Evolutionary conservation across 805 yeast genomes (phyloP).

Genomic region (Huiozyma sinensis): DNA sequence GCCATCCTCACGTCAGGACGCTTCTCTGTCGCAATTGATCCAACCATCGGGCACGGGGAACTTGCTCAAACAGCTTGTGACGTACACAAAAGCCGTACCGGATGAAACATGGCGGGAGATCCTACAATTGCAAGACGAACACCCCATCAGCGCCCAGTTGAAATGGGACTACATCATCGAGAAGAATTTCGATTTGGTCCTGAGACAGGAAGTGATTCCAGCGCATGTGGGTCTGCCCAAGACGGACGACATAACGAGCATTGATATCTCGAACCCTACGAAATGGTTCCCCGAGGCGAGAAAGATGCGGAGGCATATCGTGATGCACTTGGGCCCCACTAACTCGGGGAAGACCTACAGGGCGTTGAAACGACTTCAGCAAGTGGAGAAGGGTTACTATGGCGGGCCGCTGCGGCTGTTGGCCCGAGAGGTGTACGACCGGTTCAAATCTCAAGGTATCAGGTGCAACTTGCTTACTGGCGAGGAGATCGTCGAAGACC

Average conservation of each 20-base stretch:
- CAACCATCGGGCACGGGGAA: no score
- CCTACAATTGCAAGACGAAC: no score
- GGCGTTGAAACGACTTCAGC: slow-evolving; percentile 59
- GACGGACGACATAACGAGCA: slow-evolving; percentile 9
- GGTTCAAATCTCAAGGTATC: slow-evolving; percentile 54
- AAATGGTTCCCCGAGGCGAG: slow-evolving; percentile 85
- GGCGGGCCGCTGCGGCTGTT: slow-evolving; percentile 90
- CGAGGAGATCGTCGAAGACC: slow-evolving; percentile 74
- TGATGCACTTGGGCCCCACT: slow-evolving; percentile 97
- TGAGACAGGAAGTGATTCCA: slow-evolving; percentile 19
- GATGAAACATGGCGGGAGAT: no score
- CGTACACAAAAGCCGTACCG: no score
- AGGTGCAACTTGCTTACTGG: slow-evolving; percentile 86
- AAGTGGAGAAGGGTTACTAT: slow-evolving; percentile 66
- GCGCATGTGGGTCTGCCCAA: background rate
- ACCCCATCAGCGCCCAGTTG: no score
- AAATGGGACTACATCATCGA: slow-evolving; percentile 11
- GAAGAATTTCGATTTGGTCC: slow-evolving; percentile 12
- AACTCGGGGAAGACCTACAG: slow-evolving; percentile 90
- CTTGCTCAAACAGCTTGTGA: no score
- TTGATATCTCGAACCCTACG: slow-evolving; percentile 48
- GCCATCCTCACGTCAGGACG: no score
- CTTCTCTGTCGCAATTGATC: no score
- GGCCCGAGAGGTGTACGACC: slow-evolving; percentile 85
- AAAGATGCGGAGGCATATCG: slow-evolving; percentile 60